phyloP scores from a whole-genome alignment of 1,139 yeast genomes.

The Kurtzmaniella quercitrusa region DNA sequence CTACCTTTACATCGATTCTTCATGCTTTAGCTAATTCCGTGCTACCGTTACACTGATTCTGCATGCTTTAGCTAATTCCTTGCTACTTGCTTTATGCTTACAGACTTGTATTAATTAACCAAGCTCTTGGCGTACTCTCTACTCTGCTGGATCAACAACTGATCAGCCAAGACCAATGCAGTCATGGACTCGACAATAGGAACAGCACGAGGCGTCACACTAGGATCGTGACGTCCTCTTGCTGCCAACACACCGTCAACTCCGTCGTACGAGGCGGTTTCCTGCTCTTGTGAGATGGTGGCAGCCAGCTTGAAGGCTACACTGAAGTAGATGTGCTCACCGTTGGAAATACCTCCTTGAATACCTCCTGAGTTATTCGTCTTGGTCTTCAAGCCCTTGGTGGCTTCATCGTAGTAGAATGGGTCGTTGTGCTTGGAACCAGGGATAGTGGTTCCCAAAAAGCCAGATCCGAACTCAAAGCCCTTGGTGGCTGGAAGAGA shows the following conservation, averaged over 20 bases:
- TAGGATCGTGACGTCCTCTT: constrained; percentile 97
- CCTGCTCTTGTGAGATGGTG: constrained; percentile 89
- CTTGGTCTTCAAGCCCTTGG: constrained; percentile 66
- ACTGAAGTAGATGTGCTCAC: constrained; percentile 89
- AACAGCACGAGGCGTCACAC: constrained; percentile 96
- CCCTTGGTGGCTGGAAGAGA: constrained; percentile 98
- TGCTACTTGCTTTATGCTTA: too few relatives aligned
- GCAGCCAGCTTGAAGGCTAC: constrained; percentile 99
- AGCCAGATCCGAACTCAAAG: constrained; percentile 95
- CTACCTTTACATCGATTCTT: too few relatives aligned
- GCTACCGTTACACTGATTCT: too few relatives aligned
- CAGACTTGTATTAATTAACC: constrained; percentile 9
- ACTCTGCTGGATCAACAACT: constrained; percentile 65
- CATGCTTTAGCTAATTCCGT: too few relatives aligned
- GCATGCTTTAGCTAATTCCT: too few relatives aligned
- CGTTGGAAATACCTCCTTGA: constrained; percentile 97
- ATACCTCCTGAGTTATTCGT: constrained; percentile 96
- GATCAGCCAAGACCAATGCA: constrained; percentile 86
- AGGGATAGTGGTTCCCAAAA: constrained; percentile 81
- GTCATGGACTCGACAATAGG: constrained; percentile 99
- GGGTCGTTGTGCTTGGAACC: constrained; percentile 95
- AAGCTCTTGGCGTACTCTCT: constrained; percentile 49
- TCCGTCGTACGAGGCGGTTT: constrained; percentile 85
- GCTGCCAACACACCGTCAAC: constrained; percentile 84
- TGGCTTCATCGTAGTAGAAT: constrained; percentile 54